These are phyloP conservation scores for Penicillium sp. DNA, from an alignment of 2,329 filamentous ascomycete species.

Conservation along the genomic window DNA sequence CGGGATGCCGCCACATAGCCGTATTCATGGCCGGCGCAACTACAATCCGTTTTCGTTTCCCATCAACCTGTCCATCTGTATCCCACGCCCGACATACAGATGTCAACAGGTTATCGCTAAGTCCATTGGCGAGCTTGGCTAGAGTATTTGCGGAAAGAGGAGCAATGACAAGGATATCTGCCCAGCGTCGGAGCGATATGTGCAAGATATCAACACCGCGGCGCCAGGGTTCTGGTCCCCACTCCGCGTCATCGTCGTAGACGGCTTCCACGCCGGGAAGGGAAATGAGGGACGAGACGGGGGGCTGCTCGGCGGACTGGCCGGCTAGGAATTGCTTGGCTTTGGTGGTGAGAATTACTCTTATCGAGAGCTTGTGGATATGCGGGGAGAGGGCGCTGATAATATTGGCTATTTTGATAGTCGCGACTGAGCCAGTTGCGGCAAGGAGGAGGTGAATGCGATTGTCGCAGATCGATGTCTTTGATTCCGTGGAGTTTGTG, in stretches of 20 bases:
- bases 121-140: conserved; percentile 73
- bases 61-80: conserved; percentile 57
- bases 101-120: conserved; percentile 69
- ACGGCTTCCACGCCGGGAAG: conserved; percentile 73
- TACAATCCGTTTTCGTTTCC: conserved; percentile 61
- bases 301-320: conserved; percentile 72
- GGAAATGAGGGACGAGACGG: conserved; percentile 55
- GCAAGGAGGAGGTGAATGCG: conserved; percentile 49
- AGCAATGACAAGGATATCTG: conserved; percentile 74
- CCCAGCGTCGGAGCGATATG: conserved; percentile 79
- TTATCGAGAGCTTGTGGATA: conserved; percentile 63
- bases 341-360: conserved; percentile 71
- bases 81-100: conserved; percentile 84
- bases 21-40: conserved; percentile 82
- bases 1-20: conserved; percentile 80
- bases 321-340: conserved; percentile 72
- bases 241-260: conserved; percentile 77
- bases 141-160: conserved; percentile 81
- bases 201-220: conserved; percentile 75
- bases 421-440: conserved; percentile 70
- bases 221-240: conserved; percentile 68
- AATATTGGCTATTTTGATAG: conserved; percentile 73
- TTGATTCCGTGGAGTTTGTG: neutral
- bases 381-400: conserved; percentile 45
- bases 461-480: neutral